These are phyloP conservation scores for Russula virescens DNA, from an alignment of 768 basidiomycete genomes.

Conservation along the genomic window DNA sequence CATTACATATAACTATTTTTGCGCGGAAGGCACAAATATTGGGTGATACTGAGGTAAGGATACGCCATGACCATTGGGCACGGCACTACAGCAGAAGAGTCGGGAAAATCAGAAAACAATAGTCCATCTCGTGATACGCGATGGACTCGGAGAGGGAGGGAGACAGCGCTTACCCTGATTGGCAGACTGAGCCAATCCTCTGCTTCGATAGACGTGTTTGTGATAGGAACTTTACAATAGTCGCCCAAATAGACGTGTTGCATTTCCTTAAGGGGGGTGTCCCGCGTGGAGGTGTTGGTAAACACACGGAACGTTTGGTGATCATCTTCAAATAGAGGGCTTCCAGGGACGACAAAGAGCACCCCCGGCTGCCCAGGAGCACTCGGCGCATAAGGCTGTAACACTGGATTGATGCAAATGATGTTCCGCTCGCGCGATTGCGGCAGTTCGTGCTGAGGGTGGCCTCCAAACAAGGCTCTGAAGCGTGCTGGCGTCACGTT, in stretches of 20 bases:
- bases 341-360: not conserved
- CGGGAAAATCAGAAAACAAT: no score
- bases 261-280: no score
- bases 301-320: not conserved
- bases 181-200: no score
- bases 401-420: accelerated
- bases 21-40: no score
- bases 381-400: not conserved
- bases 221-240: not conserved
- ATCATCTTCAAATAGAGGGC: not conserved
- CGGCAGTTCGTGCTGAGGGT: not conserved
- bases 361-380: not conserved
- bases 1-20: no score
- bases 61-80: no score
- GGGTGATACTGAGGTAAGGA: no score
- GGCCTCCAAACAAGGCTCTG: not conserved
- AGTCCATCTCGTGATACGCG: no score
- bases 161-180: no score
- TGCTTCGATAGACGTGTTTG: no score
- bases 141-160: no score
- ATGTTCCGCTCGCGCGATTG: not conserved
- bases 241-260: not conserved
- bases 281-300: not conserved
- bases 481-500: not conserved
- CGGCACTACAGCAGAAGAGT: no score